Conservation (phyloP, 352 stramenopile species). For the Saprolegnia parasitica region DNA sequence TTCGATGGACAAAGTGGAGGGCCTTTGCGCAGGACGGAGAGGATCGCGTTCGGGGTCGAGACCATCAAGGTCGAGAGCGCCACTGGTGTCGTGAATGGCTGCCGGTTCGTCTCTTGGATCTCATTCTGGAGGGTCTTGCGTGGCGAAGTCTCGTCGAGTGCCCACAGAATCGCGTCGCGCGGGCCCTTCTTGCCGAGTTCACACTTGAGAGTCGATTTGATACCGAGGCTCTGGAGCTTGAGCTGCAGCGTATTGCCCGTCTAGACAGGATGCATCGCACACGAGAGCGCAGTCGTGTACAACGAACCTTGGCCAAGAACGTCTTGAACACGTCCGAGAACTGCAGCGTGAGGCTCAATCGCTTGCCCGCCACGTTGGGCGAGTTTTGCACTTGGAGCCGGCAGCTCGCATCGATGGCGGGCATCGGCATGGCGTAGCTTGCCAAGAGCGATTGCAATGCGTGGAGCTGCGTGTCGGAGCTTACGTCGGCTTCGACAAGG, state of each 20-base stretch:
- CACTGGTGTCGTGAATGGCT: neutral
- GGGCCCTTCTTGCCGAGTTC: neutral
- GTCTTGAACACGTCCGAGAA: conserved; percentile 3
- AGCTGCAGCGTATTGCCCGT: neutral
- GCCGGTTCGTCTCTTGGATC: conserved; percentile 3
- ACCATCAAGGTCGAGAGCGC: neutral
- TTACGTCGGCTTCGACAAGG: neutral
- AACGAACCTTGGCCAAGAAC: conserved; percentile 9
- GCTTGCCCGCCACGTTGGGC: neutral
- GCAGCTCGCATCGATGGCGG: neutral
- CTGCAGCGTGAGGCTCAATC: conserved; percentile 5
- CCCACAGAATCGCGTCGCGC: conserved; percentile 4
- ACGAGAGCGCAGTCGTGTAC: neutral
- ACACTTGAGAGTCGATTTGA: neutral
- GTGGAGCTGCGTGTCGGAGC: neutral
- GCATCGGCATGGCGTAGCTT: neutral
- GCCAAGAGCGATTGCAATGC: neutral
- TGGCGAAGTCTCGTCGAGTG: neutral
- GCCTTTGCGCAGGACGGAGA: neutral
- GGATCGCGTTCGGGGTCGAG: neutral
- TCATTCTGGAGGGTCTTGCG: neutral
- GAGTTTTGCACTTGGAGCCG: conserved; percentile 12
- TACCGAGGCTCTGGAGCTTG: conserved; percentile 12
- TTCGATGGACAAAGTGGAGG: too few species aligned
- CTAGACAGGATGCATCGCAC: neutral